Conservation (phyloP, 345 rosid genomes). For the Brassica juncea region DNA sequence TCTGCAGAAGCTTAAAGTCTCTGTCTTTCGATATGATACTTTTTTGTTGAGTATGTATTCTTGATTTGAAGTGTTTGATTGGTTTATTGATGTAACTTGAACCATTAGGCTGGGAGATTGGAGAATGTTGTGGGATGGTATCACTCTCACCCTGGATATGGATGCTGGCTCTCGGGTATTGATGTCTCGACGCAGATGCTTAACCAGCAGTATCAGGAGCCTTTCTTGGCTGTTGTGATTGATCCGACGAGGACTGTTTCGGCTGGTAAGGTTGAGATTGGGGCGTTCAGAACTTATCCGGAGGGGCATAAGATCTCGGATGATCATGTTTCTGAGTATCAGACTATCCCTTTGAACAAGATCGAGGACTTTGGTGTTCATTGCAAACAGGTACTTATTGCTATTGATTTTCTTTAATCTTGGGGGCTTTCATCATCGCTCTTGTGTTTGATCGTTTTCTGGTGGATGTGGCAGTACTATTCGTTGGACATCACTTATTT, state of each 20-base stretch:
- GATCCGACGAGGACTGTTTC: slow-evolving; percentile 99
- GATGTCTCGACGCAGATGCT: slow-evolving; percentile 99
- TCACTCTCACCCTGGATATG: slow-evolving; percentile 99
- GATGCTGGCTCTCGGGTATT: slow-evolving; percentile 99
- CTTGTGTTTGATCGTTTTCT: slow-evolving; percentile 15
- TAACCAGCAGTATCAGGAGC: slow-evolving; percentile 96
- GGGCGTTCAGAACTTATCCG: slow-evolving; percentile 97
- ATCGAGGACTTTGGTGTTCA: slow-evolving; percentile 53
- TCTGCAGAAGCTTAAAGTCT: not conserved
- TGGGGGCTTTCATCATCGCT: not conserved
- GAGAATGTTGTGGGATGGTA: slow-evolving; percentile 91
- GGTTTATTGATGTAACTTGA: slow-evolving; percentile 40
- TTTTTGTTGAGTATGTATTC: not conserved
- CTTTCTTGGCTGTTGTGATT: slow-evolving; percentile 91
- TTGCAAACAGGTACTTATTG: slow-evolving; percentile 77
- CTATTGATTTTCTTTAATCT: not conserved
- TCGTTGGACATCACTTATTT: slow-evolving; percentile 92
- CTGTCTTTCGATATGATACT: not conserved
- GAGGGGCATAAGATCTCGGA: slow-evolving; percentile 46
- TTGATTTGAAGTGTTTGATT: not conserved
- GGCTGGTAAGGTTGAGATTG: slow-evolving; percentile 99
- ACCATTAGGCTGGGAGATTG: slow-evolving; percentile 83
- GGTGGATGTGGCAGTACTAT: slow-evolving; percentile 66
- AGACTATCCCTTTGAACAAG: slow-evolving; percentile 86
- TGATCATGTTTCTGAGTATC: slow-evolving; percentile 62